phyloP scores from a whole-genome alignment of 1,139 yeast genomes.

The Hyphopichia buzzinii region DNA sequence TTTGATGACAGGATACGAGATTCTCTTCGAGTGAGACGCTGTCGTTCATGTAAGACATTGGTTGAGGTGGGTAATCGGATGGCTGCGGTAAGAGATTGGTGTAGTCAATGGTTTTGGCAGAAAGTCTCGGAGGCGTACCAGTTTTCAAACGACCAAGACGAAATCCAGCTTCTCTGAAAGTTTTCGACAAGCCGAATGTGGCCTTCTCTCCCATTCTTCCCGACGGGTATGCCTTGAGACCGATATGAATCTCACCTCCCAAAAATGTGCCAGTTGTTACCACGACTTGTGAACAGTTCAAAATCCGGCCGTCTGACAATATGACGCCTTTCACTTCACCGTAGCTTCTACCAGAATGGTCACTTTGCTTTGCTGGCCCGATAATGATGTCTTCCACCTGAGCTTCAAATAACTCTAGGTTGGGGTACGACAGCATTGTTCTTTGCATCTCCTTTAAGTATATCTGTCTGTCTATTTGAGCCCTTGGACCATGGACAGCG shows the following conservation, averaged over 20 bases:
- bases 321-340: conserved; percentile 67
- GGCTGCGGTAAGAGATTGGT: conserved; percentile 57
- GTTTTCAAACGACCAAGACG: conserved; percentile 88
- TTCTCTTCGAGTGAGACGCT: conserved; percentile 54
- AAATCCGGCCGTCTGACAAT: conserved; percentile 60
- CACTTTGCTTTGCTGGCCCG: conserved; percentile 33
- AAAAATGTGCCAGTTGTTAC: conserved; percentile 95
- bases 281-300: conserved; percentile 67
- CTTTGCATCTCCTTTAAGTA: conserved; percentile 80
- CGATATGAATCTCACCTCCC: conserved; percentile 93
- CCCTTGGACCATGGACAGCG: conserved; percentile 98
- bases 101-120: conserved; percentile 69
- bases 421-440: conserved; percentile 56
- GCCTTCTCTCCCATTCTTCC: conserved; percentile 95
- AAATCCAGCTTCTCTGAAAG: conserved; percentile 76
- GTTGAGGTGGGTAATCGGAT: conserved; percentile 78
- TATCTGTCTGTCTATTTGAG: conserved; percentile 86
- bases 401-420: conserved; percentile 63
- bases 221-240: conserved; percentile 74
- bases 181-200: conserved; percentile 81
- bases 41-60: conserved; percentile 87
- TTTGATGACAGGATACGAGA: conserved; percentile 72
- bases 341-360: conserved; percentile 31
- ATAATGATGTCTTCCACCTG: conserved; percentile 85
- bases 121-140: conserved; percentile 93